Evolutionary conservation across 108 stramenopile genomes (phyloP).

Genomic region (Mediolabrus comicus): DNA sequence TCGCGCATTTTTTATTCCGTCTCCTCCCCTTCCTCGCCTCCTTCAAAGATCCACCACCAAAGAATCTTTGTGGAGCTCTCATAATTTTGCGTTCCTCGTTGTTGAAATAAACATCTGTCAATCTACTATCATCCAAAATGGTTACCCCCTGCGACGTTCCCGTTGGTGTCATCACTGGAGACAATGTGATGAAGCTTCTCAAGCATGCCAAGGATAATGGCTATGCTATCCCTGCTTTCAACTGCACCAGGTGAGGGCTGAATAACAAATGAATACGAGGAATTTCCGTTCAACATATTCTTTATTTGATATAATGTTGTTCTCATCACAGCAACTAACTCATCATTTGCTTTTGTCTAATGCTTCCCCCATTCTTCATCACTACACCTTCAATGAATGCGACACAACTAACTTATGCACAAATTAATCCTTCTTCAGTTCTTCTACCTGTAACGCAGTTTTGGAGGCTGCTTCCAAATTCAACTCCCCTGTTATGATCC

Average conservation of each 20-base stretch:
- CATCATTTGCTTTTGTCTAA: too few species aligned
- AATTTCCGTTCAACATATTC: too few species aligned
- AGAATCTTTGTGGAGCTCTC: too few species aligned
- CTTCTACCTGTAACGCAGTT: constrained; percentile 88
- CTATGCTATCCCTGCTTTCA: constrained; percentile 94
- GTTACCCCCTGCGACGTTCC: constrained; percentile 55
- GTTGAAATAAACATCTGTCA: too few species aligned
- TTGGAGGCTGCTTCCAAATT: constrained; percentile 89
- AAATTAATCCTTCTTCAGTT: constrained; percentile 48
- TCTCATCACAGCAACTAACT: not conserved
- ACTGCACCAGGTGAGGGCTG: constrained; percentile 88
- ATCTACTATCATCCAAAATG: constrained; percentile 27
- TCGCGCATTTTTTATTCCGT: too few species aligned
- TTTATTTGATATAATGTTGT: not conserved
- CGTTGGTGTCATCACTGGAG: constrained; percentile 77
- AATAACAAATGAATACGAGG: not conserved
- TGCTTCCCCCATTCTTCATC: too few species aligned
- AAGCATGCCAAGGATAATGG: constrained; percentile 86
- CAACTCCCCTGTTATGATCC: constrained; percentile 92
- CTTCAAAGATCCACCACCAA: too few species aligned
- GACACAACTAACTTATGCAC: not conserved
- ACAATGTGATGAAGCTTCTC: constrained; percentile 84
- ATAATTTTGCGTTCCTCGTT: too few species aligned
- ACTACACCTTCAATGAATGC: not conserved
- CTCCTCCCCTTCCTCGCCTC: too few species aligned